These are phyloP conservation scores for Hyaloscypha variabilis DNA, from an alignment of 495 filamentous ascomycete genomes.

Conservation along the genomic window DNA sequence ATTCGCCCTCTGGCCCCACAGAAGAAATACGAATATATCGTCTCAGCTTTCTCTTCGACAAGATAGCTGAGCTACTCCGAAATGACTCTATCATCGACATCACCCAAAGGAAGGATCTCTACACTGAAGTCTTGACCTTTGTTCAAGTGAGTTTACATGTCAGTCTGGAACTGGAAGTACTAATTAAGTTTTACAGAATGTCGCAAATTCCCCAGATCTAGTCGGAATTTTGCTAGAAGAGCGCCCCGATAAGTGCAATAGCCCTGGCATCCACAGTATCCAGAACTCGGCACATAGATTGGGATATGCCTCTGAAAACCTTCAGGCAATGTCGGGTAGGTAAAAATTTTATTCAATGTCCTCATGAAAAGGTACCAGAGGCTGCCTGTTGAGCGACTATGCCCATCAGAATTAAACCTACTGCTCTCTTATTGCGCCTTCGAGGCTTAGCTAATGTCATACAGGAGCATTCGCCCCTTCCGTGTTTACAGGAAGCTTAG, in stretches of 20 bases:
- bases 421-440: not conserved
- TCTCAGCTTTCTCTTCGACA: slow-evolving; percentile 24
- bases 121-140: slow-evolving; percentile 16
- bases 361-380: too few species aligned
- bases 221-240: slow-evolving; percentile 13
- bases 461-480: slow-evolving; percentile 1
- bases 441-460: not conserved
- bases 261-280: slow-evolving; percentile 10
- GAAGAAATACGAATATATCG: slow-evolving; percentile 17
- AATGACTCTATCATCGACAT: slow-evolving; percentile 29
- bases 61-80: slow-evolving; percentile 17
- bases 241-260: slow-evolving; percentile 10
- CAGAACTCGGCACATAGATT: not conserved
- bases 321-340: not conserved
- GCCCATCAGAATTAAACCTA: not conserved
- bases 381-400: not conserved
- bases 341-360: not conserved
- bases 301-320: not conserved
- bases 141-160: not conserved
- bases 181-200: not conserved
- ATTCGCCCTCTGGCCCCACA: not conserved
- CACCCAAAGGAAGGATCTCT: slow-evolving; percentile 16
- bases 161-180: not conserved
- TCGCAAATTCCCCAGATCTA: slow-evolving; percentile 13
- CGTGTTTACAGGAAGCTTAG: slow-evolving; percentile 3